These are phyloP conservation scores for Copromyces sp. DNA, from an alignment of 495 filamentous ascomycete genomes.

Conservation along the genomic window DNA sequence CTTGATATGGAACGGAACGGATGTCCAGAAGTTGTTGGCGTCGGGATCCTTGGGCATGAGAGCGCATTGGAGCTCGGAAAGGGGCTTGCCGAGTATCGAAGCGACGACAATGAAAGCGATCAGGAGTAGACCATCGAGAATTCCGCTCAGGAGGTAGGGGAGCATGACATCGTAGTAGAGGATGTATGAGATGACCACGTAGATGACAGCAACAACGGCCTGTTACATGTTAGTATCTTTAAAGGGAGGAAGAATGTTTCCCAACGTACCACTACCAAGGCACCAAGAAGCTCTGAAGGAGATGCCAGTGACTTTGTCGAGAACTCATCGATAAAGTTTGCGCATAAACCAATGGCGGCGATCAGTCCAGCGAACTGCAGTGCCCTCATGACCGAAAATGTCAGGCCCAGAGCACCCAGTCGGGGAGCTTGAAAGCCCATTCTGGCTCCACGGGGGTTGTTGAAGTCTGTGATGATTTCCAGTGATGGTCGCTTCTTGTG, in stretches of 20 bases:
- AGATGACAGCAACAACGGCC: constrained; percentile 69
- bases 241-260: neutral
- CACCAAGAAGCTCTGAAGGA: constrained; percentile 64
- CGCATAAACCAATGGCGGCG: constrained; percentile 66
- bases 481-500: constrained; percentile 19
- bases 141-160: constrained; percentile 58
- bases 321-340: constrained; percentile 76
- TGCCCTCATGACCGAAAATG: constrained; percentile 62
- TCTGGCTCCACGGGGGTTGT: constrained; percentile 27
- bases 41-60: constrained; percentile 24
- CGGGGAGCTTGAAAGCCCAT: constrained; percentile 48
- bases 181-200: constrained; percentile 66
- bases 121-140: constrained; percentile 57
- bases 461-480: constrained; percentile 25
- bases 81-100: constrained; percentile 68
- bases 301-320: constrained; percentile 51
- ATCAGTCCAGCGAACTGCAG: constrained; percentile 66
- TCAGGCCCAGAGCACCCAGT: constrained; percentile 69
- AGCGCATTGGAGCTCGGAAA: constrained; percentile 67
- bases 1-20: constrained; percentile 2
- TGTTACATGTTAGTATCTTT: constrained; percentile 20
- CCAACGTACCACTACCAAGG: constrained; percentile 62
- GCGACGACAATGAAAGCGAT: constrained; percentile 69
- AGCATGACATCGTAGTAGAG: constrained; percentile 74
- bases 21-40: constrained; percentile 4